phyloP scores from a whole-genome alignment of 345 rosid species.

The Hypericum androsaemum region DNA sequence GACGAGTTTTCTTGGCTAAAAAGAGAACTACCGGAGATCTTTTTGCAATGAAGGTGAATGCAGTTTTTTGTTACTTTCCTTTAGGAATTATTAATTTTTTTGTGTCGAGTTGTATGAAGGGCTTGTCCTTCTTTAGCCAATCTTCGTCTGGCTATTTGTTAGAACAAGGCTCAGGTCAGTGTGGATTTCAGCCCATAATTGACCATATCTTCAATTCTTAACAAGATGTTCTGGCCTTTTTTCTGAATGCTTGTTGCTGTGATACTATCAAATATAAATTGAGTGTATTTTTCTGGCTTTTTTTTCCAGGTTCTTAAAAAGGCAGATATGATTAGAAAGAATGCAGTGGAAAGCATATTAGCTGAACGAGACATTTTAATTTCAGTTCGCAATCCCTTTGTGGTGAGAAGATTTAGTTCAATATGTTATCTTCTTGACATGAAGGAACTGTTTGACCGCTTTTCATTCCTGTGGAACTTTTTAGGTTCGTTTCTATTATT shows the following conservation, averaged over 20 bases:
- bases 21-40: conserved; percentile 98
- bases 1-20: conserved; percentile 93
- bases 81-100: not conserved
- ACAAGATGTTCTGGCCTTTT: no score
- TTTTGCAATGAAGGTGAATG: conserved; percentile 84
- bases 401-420: conserved; percentile 73
- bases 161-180: no score
- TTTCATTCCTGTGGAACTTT: conserved; percentile 23
- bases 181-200: no score
- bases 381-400: conserved; percentile 98
- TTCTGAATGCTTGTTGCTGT: not conserved
- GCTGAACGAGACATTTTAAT: conserved; percentile 99
- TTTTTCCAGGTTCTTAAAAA: conserved; percentile 78
- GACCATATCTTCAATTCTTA: no score
- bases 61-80: conserved; percentile 8
- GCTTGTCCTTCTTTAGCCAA: not conserved
- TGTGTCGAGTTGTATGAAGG: not conserved
- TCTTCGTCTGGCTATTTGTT: not conserved
- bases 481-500: conserved; percentile 99
- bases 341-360: conserved; percentile 98
- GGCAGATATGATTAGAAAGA: conserved; percentile 98
- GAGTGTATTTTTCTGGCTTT: conserved; percentile 10
- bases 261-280: not conserved
- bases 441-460: conserved; percentile 14
- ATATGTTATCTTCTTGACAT: conserved; percentile 15